Base-by-base conservation (phyloP, 2,329 filamentous ascomycete genomes). In the Trichoderma atroviride region DNA sequence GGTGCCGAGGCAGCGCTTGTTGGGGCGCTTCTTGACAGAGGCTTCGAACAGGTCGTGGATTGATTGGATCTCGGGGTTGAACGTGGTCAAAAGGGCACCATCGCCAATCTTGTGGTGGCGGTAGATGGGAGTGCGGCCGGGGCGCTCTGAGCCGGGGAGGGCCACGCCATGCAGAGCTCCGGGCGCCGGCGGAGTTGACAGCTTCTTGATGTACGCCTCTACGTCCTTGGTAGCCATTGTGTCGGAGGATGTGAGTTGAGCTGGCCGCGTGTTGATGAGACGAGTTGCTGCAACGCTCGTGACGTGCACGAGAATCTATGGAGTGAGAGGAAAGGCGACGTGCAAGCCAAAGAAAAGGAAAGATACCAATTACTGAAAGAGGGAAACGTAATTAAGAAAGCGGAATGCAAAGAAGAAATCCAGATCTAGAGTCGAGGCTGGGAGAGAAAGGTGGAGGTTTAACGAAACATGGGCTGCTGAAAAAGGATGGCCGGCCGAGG, bases 1-100 rank as follows among this genome's bases (percentile, higher is more conserved):
- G 78, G 88, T 88, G 69, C 96, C 96, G 70, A 98, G 84, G 80
- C 92, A 97, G 74, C 85, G 89, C 75, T 86, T 87, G 75, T 88
- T 91, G 58, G 92, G 88, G 68, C 84, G 83, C 75, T 85, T 86
- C 73, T 85, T 86, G 69, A 86, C 89, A 73, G 89, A 82, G 31
- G 84, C 81, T 78, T 97, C 92, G 77, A 97, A 96, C 66, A 92
- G 83, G 71, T 97, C 93, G 83, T 97, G 91, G 31, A 89, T 85
- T 16, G 93, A 96, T 71, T 84, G 85, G 63, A 91, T 81, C 62
- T 88, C 80, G 22, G 93, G 91, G 77, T 96, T 91, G 72, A 92
- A 83, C 6, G 91, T 91, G 75, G 87, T 85, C 53, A 97, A 81
- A 69, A 96, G 84, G 56, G 88, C 87, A 70, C 87, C 88, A 80